A percentile compares a stretch with the other conserved stretches of the same genome.
Evolutionary conservation across 352 stramenopile species (phyloP).

Genomic region (Plasmopara muralis): DNA sequence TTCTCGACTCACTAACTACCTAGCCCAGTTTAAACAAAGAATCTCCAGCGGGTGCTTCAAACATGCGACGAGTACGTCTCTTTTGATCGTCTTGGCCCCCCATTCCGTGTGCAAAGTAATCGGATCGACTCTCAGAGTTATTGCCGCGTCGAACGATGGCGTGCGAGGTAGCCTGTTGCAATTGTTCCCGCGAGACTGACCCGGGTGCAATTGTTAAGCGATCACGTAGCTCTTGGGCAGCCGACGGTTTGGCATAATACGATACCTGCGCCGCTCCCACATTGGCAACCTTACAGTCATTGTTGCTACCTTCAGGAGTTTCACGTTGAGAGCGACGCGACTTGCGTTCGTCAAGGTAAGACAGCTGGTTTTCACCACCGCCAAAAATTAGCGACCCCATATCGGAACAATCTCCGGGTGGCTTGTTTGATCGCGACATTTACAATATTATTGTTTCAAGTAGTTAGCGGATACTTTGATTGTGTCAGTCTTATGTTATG

Average conservation of each 20-base stretch:
- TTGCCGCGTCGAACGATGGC: slow-evolving; percentile 13
- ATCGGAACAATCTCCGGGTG: slow-evolving; percentile 38
- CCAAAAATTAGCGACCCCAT: slow-evolving; percentile 47
- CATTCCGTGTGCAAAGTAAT: slow-evolving; percentile 40
- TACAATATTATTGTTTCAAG: slow-evolving; percentile 4
- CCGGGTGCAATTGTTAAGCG: slow-evolving; percentile 33
- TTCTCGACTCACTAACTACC: neutral
- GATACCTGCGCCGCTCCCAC: slow-evolving; percentile 31
- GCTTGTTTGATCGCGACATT: slow-evolving; percentile 28
- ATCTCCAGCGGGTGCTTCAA: slow-evolving; percentile 25
- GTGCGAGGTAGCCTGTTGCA: slow-evolving; percentile 23
- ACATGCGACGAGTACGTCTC: slow-evolving; percentile 46
- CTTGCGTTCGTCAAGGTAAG: slow-evolving; percentile 51
- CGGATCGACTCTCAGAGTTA: slow-evolving; percentile 16
- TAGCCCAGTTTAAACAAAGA: slow-evolving; percentile 52
- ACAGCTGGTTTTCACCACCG: slow-evolving; percentile 22
- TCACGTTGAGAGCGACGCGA: slow-evolving; percentile 30
- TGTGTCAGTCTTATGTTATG: slow-evolving; percentile 1
- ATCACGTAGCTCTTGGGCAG: slow-evolving; percentile 36
- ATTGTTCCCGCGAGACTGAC: slow-evolving; percentile 28
- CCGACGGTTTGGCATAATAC: slow-evolving; percentile 34
- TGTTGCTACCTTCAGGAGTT: slow-evolving; percentile 28
- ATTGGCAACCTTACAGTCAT: slow-evolving; percentile 8
- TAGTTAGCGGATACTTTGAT: slow-evolving; percentile 5
- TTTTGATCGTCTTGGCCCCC: slow-evolving; percentile 22